Conservation (phyloP, 2,329 filamentous ascomycete genomes). For the Mycogone perniciosa region DNA sequence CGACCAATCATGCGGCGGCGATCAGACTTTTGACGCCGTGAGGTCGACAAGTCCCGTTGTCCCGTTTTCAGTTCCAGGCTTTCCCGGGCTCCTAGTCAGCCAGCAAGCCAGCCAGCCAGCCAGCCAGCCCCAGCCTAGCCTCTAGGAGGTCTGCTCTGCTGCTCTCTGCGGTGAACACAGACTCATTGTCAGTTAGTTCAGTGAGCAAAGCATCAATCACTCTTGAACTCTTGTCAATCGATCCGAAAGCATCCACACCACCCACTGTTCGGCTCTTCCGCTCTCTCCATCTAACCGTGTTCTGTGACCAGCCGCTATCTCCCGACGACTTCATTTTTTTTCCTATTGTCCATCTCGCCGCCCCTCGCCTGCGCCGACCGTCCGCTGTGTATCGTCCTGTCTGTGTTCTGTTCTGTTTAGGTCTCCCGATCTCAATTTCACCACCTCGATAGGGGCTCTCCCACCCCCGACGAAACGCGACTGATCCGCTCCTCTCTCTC, state of each 20-base stretch:
- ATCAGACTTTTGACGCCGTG: conserved; percentile 26
- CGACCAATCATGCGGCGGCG: conserved; percentile 30
- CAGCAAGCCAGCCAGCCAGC: not conserved
- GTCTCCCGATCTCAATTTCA: not conserved
- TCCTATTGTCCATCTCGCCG: not conserved
- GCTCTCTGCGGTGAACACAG: not conserved
- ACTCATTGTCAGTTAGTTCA: too few species aligned
- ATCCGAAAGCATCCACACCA: not conserved
- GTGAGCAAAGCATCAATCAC: too few species aligned
- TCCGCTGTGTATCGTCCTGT: not conserved
- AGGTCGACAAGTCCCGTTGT: conserved; percentile 9
- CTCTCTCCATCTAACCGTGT: too few species aligned
- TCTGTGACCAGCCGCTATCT: not conserved
- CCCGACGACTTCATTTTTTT: not conserved
- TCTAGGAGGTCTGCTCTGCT: not conserved
- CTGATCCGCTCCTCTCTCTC: conserved; percentile 9
- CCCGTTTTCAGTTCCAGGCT: conserved; percentile 16
- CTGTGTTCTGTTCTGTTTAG: not conserved
- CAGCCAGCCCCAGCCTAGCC: not conserved
- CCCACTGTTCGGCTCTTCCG: not conserved
- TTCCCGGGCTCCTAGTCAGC: not conserved
- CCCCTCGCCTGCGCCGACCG: not conserved
- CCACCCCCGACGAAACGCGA: conserved; percentile 7
- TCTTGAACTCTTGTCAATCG: not conserved
- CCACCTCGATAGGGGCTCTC: conserved; percentile 8